phyloP scores from a whole-genome alignment of 768 basidiomycete species.

The Lentinula aciculospora region DNA sequence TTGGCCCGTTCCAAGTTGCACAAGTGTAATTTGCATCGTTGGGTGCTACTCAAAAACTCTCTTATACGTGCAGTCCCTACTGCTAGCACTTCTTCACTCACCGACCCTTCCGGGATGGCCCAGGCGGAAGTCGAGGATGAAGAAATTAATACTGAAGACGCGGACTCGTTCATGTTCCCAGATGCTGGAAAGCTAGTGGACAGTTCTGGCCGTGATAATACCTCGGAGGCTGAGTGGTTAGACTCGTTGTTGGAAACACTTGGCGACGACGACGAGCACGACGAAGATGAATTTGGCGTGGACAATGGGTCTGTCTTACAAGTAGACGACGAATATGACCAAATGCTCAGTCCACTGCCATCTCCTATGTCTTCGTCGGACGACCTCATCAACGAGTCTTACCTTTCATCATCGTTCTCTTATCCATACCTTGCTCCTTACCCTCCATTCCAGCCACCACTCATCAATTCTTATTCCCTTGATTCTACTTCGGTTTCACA shows the following conservation, averaged over 20 bases:
- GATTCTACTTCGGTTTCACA: constrained; percentile 37
- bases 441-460: constrained; percentile 54
- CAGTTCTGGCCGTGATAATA: constrained; percentile 28
- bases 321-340: constrained; percentile 62
- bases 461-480: constrained; percentile 41
- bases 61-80: constrained; percentile 46
- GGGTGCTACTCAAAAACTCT: constrained; percentile 87
- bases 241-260: constrained; percentile 75
- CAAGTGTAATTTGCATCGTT: constrained; percentile 74
- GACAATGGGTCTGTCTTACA: constrained; percentile 41
- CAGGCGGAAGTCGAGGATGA: constrained; percentile 29
- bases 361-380: constrained; percentile 79
- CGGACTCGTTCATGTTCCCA: constrained; percentile 76
- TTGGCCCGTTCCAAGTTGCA: constrained; percentile 75
- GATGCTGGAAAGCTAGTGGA: constrained; percentile 57
- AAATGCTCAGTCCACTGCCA: constrained; percentile 51
- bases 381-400: constrained; percentile 54
- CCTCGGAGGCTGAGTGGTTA: constrained; percentile 76
- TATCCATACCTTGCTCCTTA: constrained; percentile 61
- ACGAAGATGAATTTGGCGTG: constrained; percentile 48
- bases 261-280: constrained; percentile 67
- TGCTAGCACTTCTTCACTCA: constrained; percentile 24
- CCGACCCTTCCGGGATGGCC: constrained; percentile 20
- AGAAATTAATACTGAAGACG: constrained; percentile 48
- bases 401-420: constrained; percentile 41